Conservation (phyloP, 139 green algal genomes). For the Ettlia oleoabundans region DNA sequence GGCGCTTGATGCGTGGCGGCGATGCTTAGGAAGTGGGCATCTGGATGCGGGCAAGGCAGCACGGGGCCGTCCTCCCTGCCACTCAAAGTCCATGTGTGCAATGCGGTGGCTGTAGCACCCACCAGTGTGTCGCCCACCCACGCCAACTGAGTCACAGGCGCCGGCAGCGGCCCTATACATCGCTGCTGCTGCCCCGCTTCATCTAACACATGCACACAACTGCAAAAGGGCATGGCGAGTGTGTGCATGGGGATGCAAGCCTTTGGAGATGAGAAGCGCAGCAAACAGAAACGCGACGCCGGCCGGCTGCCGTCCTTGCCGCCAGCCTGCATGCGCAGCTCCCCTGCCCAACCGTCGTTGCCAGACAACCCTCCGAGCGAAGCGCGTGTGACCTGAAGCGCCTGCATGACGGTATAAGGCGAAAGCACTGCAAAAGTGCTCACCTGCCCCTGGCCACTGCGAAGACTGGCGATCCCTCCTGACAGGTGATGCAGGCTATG, state of each 20-base stretch:
- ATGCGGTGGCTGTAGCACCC: background rate
- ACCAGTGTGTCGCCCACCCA: constrained; percentile 28
- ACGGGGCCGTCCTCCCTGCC: background rate
- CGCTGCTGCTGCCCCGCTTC: background rate
- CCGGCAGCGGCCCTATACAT: constrained; percentile 13
- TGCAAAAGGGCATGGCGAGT: background rate
- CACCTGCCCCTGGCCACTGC: constrained; percentile 8
- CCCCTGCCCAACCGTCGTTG: no score
- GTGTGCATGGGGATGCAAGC: background rate
- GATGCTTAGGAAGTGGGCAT: background rate
- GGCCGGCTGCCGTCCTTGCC: background rate
- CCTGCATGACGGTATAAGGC: background rate
- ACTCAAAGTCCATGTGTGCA: background rate
- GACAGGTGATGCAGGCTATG: no score
- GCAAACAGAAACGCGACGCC: background rate
- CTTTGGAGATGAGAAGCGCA: no score
- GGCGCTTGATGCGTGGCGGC: background rate
- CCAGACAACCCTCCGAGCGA: no score
- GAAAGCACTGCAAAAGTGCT: background rate
- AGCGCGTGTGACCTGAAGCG: no score
- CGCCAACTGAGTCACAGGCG: constrained; percentile 3
- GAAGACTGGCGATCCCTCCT: background rate
- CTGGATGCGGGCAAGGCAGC: background rate
- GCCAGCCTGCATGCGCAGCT: no score
- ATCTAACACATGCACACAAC: constrained; percentile 25